phyloP scores from a whole-genome alignment of 148 eudicot species.

The Rhododendron ovatum region DNA sequence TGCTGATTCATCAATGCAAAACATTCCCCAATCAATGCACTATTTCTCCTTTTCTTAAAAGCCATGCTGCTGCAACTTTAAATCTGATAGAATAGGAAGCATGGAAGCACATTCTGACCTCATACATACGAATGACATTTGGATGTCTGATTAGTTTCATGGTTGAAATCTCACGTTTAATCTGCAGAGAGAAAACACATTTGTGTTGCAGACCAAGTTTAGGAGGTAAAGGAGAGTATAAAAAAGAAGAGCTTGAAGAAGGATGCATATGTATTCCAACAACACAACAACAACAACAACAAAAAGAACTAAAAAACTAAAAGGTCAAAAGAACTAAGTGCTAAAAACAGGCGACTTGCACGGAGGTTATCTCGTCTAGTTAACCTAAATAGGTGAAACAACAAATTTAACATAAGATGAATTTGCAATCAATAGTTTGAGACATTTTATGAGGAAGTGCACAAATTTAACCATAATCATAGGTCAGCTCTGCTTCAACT shows the following conservation, averaged over 20 bases:
- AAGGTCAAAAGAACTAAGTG: not conserved
- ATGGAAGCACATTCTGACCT: conserved; percentile 42
- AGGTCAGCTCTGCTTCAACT: not conserved
- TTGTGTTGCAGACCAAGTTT: not conserved
- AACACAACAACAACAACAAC: not conserved
- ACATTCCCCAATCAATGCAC: not conserved
- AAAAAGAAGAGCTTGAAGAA: not conserved
- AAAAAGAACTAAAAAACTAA: not conserved
- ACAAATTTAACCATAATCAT: not conserved
- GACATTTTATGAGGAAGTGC: not conserved
- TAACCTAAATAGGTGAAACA: not conserved
- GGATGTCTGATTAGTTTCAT: conserved; percentile 90
- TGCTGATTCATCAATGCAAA: not conserved
- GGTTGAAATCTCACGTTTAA: conserved; percentile 89
- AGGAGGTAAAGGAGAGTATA: not conserved
- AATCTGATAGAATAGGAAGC: not conserved
- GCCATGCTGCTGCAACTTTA: not conserved
- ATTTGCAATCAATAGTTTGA: not conserved
- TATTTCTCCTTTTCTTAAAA: not conserved
- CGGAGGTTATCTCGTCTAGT: not conserved
- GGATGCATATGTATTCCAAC: not conserved
- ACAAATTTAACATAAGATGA: not conserved
- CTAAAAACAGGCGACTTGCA: not conserved
- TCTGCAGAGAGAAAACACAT: conserved; percentile 44
- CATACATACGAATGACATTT: conserved; percentile 78